Conservation (phyloP, 805 yeast genomes). For the Monosporozyma siamensis region DNA sequence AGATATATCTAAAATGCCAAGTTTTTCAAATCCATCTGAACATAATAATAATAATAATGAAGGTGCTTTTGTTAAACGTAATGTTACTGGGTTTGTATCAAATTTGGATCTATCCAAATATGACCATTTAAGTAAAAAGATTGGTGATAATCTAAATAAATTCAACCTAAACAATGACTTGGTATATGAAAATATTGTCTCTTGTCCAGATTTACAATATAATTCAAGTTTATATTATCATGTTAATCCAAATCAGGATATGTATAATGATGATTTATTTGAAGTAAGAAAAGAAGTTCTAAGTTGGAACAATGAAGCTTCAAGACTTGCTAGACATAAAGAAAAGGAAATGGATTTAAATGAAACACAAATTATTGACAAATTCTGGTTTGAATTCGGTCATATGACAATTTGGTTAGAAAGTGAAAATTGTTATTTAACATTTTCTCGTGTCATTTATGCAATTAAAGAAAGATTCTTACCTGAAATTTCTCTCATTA, state of each 20-base stretch:
- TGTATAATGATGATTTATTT: neutral
- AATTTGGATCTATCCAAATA: conserved; percentile 3
- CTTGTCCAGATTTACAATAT: conserved; percentile 9
- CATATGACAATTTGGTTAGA: conserved; percentile 39
- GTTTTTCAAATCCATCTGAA: too few relatives aligned
- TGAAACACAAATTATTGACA: conserved; percentile 8
- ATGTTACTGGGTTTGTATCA: conserved; percentile 4
- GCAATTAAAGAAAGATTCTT: conserved; percentile 9
- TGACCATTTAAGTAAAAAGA: neutral
- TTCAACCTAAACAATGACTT: too few relatives aligned
- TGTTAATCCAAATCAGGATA: neutral
- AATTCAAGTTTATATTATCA: conserved; percentile 3
- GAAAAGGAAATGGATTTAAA: conserved; percentile 7
- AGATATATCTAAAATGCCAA: too few relatives aligned
- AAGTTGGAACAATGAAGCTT: conserved; percentile 1
- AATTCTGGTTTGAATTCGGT: conserved; percentile 38
- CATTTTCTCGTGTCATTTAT: conserved; percentile 37
- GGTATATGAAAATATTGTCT: conserved; percentile 1
- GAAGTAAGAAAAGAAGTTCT: conserved; percentile 5
- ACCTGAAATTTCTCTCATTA: conserved; percentile 30
- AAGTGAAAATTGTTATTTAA: conserved; percentile 39
- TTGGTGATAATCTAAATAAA: neutral
- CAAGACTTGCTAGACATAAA: conserved; percentile 1
- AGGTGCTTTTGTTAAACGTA: neutral
- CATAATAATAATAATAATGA: too few relatives aligned